These are phyloP conservation scores for Leishmania martiniquensis DNA, from an alignment of 208 protist genomes.

Conservation along the genomic window DNA sequence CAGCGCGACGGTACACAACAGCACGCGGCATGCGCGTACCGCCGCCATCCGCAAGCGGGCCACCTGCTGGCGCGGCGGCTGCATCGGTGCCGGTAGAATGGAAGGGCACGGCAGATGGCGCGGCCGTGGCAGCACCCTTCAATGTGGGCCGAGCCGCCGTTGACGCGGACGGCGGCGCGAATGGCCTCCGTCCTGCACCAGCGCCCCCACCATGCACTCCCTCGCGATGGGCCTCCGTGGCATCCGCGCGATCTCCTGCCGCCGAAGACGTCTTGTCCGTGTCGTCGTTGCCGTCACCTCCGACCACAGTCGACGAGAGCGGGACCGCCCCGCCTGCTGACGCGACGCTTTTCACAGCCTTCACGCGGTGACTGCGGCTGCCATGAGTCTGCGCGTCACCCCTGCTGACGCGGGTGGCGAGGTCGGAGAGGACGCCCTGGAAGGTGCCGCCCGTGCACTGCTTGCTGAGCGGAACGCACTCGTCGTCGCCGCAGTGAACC, in stretches of 20 bases:
- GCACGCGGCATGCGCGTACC: neutral
- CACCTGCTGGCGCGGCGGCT: neutral
- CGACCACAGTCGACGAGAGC: neutral
- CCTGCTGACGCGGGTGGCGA: constrained; percentile 28
- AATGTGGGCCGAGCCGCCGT: neutral
- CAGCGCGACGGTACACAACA: constrained; percentile 40
- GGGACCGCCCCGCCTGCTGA: neutral
- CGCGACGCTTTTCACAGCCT: neutral
- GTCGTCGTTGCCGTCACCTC: neutral
- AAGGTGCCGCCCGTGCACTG: constrained; percentile 61
- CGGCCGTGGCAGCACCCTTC: neutral
- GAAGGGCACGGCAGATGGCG: neutral
- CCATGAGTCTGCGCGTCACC: neutral
- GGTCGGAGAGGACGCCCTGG: constrained; percentile 41
- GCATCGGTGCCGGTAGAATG: neutral
- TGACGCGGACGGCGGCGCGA: neutral
- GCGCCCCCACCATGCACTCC: neutral
- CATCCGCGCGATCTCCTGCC: neutral
- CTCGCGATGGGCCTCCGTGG: neutral
- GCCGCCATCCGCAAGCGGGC: neutral
- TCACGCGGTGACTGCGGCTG: neutral
- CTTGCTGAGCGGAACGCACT: constrained; percentile 46
- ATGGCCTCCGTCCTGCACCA: neutral
- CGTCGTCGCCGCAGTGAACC: constrained; percentile 15
- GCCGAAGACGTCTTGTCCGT: neutral